These are phyloP conservation scores for Globisporangium barbulae DNA, from an alignment of 352 stramenopile genomes.

Conservation along the genomic window DNA sequence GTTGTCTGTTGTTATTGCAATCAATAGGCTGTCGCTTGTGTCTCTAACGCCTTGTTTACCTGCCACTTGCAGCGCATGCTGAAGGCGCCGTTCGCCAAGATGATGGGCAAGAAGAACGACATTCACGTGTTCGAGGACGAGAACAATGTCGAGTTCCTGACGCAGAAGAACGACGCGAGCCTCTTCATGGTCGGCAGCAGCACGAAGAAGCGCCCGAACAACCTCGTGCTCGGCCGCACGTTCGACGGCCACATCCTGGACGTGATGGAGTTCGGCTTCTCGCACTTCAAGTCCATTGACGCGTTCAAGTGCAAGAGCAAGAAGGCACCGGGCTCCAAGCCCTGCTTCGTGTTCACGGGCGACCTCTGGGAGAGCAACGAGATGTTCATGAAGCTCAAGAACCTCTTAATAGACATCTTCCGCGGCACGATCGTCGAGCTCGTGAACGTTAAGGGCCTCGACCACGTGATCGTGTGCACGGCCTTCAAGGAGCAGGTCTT, in stretches of 20 bases:
- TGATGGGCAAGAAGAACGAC: slow-evolving; percentile 93
- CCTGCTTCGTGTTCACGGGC: slow-evolving; percentile 94
- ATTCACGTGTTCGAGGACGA: slow-evolving; percentile 94
- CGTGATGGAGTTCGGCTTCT: slow-evolving; percentile 97
- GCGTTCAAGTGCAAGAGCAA: slow-evolving; percentile 93
- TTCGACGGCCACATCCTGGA: slow-evolving; percentile 98
- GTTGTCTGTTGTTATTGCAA: not conserved
- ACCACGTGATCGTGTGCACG: slow-evolving; percentile 98
- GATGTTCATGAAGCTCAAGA: slow-evolving; percentile 93
- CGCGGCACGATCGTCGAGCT: slow-evolving; percentile 94
- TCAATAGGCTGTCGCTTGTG: not conserved
- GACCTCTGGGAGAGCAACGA: slow-evolving; percentile 93
- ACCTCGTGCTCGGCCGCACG: slow-evolving; percentile 96
- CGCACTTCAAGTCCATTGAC: slow-evolving; percentile 93
- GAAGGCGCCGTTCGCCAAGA: slow-evolving; percentile 84
- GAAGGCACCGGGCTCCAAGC: slow-evolving; percentile 93
- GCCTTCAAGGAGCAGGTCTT: slow-evolving; percentile 91
- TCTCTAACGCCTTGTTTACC: not conserved
- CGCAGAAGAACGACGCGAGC: slow-evolving; percentile 97
- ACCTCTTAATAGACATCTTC: slow-evolving; percentile 96
- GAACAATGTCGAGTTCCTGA: slow-evolving; percentile 92
- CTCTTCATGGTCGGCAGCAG: slow-evolving; percentile 95
- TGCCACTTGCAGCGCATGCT: slow-evolving; percentile 61
- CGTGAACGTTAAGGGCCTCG: slow-evolving; percentile 94
- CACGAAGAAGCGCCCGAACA: slow-evolving; percentile 99